Evolutionary conservation across 1,284 basidiomycete genomes (phyloP).

Genomic region (Phlebopus sp.): DNA sequence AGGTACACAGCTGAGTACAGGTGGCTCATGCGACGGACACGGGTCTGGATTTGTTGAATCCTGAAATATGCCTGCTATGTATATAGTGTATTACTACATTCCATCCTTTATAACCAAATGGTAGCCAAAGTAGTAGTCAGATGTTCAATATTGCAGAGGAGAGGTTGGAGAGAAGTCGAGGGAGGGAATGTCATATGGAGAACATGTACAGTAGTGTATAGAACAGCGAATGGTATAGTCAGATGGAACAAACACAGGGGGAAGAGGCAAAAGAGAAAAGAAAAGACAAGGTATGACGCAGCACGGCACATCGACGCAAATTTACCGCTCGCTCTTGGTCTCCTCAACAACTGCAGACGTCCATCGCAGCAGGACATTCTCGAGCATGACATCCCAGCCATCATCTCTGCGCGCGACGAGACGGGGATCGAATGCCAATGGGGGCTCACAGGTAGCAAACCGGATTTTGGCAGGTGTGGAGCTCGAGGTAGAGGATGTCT

Average conservation of each 20-base stretch:
- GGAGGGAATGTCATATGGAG: neutral
- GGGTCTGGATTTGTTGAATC: too few species aligned
- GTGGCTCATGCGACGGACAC: too few species aligned
- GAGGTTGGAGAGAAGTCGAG: neutral
- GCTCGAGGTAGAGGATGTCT: slow-evolving; percentile 8
- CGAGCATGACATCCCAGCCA: slow-evolving; percentile 82
- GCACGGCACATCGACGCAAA: neutral
- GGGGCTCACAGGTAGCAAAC: slow-evolving; percentile 26
- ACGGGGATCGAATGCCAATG: slow-evolving; percentile 65
- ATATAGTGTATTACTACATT: too few species aligned
- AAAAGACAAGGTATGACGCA: neutral
- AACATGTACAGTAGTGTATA: neutral
- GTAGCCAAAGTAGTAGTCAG: neutral
- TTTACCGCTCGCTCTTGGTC: slow-evolving; percentile 42
- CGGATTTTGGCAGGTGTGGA: slow-evolving; percentile 18
- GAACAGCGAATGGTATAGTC: slow-evolving; percentile 16
- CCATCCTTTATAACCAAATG: neutral
- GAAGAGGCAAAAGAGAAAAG: too few species aligned
- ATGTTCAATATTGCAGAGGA: neutral
- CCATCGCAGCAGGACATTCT: slow-evolving; percentile 62
- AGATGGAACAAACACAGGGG: slow-evolving; percentile 6
- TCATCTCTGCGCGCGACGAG: slow-evolving; percentile 68
- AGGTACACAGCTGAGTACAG: too few species aligned
- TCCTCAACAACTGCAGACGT: slow-evolving; percentile 68
- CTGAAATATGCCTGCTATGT: too few species aligned